Percentiles rank a stretch among this genome's conserved stretches.
Evolutionary conservation across 2,329 filamentous ascomycete species (phyloP).

Genomic region (Arachnomyces sp.): DNA sequence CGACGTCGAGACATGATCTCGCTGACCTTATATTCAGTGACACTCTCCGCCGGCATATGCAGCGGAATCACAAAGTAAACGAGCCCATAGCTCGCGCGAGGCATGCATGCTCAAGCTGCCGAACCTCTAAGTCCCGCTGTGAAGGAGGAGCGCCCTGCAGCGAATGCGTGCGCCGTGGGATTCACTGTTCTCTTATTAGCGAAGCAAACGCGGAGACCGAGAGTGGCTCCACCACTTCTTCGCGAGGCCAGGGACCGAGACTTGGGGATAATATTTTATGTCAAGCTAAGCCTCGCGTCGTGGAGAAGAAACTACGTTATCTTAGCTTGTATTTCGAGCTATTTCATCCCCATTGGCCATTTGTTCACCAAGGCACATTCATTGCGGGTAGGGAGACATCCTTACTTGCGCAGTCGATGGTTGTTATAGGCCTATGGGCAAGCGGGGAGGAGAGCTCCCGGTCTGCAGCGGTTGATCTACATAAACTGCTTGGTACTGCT

Average conservation of each 20-base stretch:
- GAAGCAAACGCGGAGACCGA: background rate
- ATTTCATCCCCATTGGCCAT: conserved; percentile 23
- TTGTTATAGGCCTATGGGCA: conserved; percentile 21
- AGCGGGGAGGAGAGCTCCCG: conserved; percentile 13
- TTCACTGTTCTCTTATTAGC: conserved; percentile 9
- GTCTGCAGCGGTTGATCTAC: conserved; percentile 18
- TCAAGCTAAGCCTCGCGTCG: background rate
- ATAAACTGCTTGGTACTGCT: conserved; percentile 16
- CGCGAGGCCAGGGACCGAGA: background rate
- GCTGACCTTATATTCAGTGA: conserved; percentile 11
- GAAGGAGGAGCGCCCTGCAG: conserved; percentile 9
- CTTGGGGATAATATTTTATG: background rate
- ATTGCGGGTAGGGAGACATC: conserved; percentile 14
- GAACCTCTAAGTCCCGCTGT: conserved; percentile 8
- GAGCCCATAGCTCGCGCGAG: conserved; percentile 7
- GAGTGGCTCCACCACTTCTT: background rate
- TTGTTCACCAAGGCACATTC: conserved; percentile 21
- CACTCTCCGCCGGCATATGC: conserved; percentile 21
- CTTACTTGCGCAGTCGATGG: conserved; percentile 22
- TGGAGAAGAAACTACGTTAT: conserved; percentile 9
- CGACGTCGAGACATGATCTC: background rate
- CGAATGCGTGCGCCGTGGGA: conserved; percentile 6
- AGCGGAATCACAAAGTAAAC: conserved; percentile 10
- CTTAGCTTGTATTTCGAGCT: conserved; percentile 19
- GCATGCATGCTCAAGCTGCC: conserved; percentile 14